Percentiles rank a stretch among this genome's conserved stretches.
phyloP scores from a whole-genome alignment of 169 alveolate genomes.

The Babesia divergens region DNA sequence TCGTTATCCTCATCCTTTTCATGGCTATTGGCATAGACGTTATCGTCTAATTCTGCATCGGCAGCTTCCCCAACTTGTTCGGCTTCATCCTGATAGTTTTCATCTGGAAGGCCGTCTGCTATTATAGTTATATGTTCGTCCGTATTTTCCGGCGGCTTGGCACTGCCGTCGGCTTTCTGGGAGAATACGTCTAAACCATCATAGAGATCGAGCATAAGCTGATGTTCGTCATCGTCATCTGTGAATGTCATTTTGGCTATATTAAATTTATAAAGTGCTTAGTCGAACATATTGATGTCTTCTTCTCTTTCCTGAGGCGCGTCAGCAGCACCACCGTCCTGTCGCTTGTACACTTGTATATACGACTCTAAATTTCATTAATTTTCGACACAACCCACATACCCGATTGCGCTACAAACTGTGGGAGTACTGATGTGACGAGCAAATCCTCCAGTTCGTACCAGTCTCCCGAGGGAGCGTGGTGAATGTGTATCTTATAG shows the following conservation, averaged over 20 bases:
- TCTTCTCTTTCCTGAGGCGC: slow-evolving; percentile 6
- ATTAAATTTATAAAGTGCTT: not conserved
- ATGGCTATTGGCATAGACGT: slow-evolving; percentile 1
- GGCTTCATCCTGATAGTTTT: not conserved
- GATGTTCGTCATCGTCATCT: slow-evolving; percentile 31
- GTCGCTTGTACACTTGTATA: slow-evolving; percentile 56
- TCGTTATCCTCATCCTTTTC: slow-evolving; percentile 37
- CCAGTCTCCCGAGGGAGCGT: slow-evolving; percentile 92
- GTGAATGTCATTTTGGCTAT: not conserved
- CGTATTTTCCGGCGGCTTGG: not conserved
- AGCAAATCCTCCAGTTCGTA: slow-evolving; percentile 93
- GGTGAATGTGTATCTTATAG: slow-evolving; percentile 88
- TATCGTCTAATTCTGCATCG: not conserved
- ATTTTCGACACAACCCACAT: not conserved
- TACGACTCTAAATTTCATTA: slow-evolving; percentile 36
- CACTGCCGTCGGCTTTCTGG: not conserved
- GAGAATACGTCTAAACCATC: slow-evolving; percentile 64
- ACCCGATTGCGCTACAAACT: slow-evolving; percentile 91
- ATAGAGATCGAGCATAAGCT: slow-evolving; percentile 62
- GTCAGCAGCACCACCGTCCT: slow-evolving; percentile 7
- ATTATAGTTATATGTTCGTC: not conserved
- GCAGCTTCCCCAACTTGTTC: not conserved
- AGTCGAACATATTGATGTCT: not conserved
- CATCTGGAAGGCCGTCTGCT: not conserved
- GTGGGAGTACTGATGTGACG: slow-evolving; percentile 94